Base-by-base conservation (phyloP, 2,329 filamentous ascomycete species). In the Calonectria honghensis region DNA sequence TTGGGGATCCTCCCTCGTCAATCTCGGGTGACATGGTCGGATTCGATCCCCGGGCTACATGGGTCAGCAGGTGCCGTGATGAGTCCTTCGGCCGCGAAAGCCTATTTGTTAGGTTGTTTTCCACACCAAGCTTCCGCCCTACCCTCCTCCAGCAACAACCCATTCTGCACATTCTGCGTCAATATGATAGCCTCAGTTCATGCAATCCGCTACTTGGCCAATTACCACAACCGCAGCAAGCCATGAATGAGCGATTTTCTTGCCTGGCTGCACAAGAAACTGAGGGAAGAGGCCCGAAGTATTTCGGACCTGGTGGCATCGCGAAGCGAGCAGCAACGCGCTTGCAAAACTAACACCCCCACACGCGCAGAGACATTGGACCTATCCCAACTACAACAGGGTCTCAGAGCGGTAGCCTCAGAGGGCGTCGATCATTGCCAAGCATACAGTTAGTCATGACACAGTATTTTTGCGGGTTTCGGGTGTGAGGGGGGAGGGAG, bases 351-450 rank as follows among this genome's bases (percentile, higher is more conserved):
- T 6, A 45, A 45, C 39, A 16, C 5, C 39, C 45, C 45, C 37
- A 16, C 57, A 29, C 35, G 20, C 24, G 24, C 24, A 18, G 57
- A 41, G 57, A 20, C 24, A 63, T 41, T n/a, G 37, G 27, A 11
- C 57, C 57, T 63, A 63, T 41, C 57, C 13, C n/a, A 63, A 27
- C 35, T 6, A 18, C 16, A 18, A 11, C 14, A 14, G 16, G 35
- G 57, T 63, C 57, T 63, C 35, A 41, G 37, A 10, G n/a, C 35
- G 18, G 57, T 29, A 29, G 57, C 24, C 57, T 29, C 20, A 3
- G 27, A 63, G 35, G 24, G 35, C 57, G 35, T 24, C 39, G 57
- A 63, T 63, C 57, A 31, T 9, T 35, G 57, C 57, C 57, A 41
- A 41, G 35, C 35, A 16, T 14, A 37, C 57, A 41, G 37, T 16